phyloP scores from a whole-genome alignment of 768 basidiomycete species.

The Porpolomopsis calyptriformis region DNA sequence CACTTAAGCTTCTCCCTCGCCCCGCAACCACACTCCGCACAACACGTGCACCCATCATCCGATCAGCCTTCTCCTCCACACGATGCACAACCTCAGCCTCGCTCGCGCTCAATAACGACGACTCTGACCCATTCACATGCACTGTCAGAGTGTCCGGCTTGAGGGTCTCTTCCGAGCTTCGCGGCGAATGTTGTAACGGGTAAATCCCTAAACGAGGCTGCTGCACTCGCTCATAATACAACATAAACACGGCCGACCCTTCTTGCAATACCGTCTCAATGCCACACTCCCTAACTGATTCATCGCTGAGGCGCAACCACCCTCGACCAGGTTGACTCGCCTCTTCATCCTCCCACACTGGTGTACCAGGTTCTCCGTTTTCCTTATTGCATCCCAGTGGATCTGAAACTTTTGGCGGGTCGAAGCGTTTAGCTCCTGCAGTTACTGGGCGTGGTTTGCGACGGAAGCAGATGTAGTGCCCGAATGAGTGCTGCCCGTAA shows the following conservation, averaged over 20 bases:
- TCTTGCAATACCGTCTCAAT: constrained; percentile 65
- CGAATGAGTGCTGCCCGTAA: constrained; percentile 85
- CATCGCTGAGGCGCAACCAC: constrained; percentile 88
- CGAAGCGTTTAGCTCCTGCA: constrained; percentile 29
- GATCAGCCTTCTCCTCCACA: constrained; percentile 13
- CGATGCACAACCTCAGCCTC: neutral
- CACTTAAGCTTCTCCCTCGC: constrained; percentile 29
- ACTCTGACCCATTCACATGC: constrained; percentile 28
- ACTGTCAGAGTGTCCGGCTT: constrained; percentile 30
- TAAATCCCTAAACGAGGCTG: constrained; percentile 11
- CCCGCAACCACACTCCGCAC: constrained; percentile 46
- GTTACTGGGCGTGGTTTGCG: constrained; percentile 56
- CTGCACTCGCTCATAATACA: constrained; percentile 76
- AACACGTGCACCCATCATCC: constrained; percentile 35
- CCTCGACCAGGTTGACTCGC: constrained; percentile 46
- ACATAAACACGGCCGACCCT: constrained; percentile 77
- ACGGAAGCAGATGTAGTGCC: constrained; percentile 89
- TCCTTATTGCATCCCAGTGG: constrained; percentile 13
- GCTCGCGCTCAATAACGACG: constrained; percentile 24
- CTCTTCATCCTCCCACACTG: constrained; percentile 19
- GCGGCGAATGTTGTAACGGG: constrained; percentile 13
- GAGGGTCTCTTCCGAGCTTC: constrained; percentile 58
- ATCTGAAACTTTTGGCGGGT: constrained; percentile 30
- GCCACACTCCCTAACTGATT: constrained; percentile 64
- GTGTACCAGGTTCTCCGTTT: constrained; percentile 15